Evolutionary conservation across 257 asterid species (phyloP).

Genomic region (Haberlea rhodopensis): DNA sequence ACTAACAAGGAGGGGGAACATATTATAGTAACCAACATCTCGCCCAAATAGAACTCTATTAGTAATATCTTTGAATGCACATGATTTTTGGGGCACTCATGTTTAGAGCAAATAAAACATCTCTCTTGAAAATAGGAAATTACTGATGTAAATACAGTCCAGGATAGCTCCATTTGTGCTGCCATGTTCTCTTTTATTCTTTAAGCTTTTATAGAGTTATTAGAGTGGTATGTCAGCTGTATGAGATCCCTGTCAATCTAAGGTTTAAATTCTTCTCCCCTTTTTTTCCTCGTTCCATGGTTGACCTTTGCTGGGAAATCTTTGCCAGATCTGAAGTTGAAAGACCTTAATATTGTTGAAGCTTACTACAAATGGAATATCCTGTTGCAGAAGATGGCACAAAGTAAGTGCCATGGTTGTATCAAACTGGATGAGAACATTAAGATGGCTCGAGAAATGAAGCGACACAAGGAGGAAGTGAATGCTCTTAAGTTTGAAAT

Average conservation of each 20-base stretch:
- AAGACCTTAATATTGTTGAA: conserved; percentile 55
- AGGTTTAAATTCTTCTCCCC: no score
- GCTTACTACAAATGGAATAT: conserved; percentile 61
- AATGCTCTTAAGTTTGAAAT: conserved; percentile 69
- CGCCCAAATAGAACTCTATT: no score
- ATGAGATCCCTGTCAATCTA: background rate
- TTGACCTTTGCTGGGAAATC: conserved; percentile 26
- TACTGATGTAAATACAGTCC: no score
- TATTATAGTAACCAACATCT: no score
- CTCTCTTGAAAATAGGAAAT: no score
- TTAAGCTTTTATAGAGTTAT: background rate
- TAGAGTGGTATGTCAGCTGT: background rate
- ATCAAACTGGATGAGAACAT: conserved; percentile 78
- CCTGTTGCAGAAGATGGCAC: conserved; percentile 82
- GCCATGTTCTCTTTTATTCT: background rate
- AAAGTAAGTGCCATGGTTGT: conserved; percentile 91
- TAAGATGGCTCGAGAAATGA: conserved; percentile 67
- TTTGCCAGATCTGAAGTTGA: conserved; percentile 82
- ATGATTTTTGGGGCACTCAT: no score
- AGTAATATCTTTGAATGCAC: no score
- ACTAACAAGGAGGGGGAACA: background rate
- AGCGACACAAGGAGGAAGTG: conserved; percentile 69
- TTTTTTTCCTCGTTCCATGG: no score
- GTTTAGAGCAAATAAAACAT: no score
- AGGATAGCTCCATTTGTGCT: no score